phyloP scores from a whole-genome alignment of 306 rosid species.

The Vigna reflexopilosa region DNA sequence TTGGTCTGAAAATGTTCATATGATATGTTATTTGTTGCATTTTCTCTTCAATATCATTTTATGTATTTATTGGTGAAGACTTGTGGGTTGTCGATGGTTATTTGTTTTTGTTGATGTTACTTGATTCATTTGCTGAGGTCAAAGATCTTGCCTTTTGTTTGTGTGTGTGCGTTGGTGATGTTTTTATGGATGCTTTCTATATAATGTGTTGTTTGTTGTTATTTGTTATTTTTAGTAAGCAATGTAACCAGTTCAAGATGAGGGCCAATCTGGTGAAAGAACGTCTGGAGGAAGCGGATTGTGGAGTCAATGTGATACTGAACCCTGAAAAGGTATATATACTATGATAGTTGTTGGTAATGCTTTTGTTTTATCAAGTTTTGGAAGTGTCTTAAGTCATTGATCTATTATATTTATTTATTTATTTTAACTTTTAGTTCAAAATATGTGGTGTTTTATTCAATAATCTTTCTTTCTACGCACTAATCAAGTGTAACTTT shows the following conservation, averaged over 20 bases:
- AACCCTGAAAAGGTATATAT: constrained; percentile 89
- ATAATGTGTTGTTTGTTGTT: background rate
- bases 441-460: background rate
- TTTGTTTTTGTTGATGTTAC: background rate
- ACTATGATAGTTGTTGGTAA: constrained; percentile 5
- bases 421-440: background rate
- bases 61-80: too few relatives aligned
- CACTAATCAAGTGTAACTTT: background rate
- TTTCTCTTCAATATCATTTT: too few relatives aligned
- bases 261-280: constrained; percentile 70
- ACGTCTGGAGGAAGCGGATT: constrained; percentile 58
- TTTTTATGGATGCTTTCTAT: background rate
- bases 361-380: background rate
- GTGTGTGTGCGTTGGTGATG: background rate
- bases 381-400: background rate
- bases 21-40: too few relatives aligned
- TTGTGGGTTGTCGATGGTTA: too few relatives aligned
- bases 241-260: constrained; percentile 68
- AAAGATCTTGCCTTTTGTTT: background rate
- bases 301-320: constrained; percentile 62
- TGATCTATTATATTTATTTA: background rate
- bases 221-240: constrained; percentile 61
- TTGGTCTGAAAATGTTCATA: background rate
- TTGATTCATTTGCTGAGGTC: background rate
- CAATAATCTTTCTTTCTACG: background rate